Conservation (phyloP, 73 alveolate genomes). For the Tetrahymena borealis region DNA sequence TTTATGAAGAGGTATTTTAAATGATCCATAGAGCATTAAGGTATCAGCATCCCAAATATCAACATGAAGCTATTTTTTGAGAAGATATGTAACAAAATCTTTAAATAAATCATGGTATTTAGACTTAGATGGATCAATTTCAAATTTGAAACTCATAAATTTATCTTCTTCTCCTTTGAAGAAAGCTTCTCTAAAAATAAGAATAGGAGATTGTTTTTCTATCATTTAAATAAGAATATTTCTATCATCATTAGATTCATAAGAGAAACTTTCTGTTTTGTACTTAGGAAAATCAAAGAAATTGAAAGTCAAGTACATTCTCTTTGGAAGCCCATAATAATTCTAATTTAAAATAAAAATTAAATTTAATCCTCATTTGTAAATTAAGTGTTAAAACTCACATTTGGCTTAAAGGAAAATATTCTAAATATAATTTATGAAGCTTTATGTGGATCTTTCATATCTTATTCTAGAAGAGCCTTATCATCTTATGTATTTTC, state of each 20-base stretch:
- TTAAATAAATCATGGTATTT: neutral
- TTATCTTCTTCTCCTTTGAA: neutral
- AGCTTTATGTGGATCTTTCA: neutral
- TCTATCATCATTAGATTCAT: neutral
- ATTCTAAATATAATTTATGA: neutral
- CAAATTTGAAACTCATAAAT: neutral
- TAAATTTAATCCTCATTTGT: neutral
- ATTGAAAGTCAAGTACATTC: neutral
- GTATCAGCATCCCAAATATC: neutral
- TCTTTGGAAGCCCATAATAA: neutral
- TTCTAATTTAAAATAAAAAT: neutral
- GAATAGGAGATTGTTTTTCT: neutral
- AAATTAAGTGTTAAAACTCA: neutral
- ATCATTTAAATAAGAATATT: neutral
- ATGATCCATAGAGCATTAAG: neutral
- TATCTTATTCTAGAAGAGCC: neutral
- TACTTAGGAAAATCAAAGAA: neutral
- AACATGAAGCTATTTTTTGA: neutral
- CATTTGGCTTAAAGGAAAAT: neutral
- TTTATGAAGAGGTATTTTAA: neutral
- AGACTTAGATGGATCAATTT: neutral
- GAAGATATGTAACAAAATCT: neutral
- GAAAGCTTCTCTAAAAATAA: neutral
- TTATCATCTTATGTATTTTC: neutral
- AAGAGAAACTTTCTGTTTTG: neutral